phyloP scores from a whole-genome alignment of 768 basidiomycete species.

The Boletus bicolor region DNA sequence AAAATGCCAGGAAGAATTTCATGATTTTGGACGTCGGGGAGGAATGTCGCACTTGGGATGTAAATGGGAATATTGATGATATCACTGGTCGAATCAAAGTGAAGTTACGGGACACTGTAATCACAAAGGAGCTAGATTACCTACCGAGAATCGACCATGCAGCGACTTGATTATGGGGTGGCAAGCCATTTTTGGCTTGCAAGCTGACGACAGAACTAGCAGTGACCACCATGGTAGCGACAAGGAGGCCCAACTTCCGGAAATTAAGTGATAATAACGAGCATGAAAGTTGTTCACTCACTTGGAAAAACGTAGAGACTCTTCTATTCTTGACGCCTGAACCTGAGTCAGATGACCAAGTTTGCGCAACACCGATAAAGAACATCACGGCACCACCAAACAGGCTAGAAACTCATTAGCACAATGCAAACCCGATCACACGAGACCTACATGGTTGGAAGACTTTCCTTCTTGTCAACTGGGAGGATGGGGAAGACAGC shows the following conservation, averaged over 20 bases:
- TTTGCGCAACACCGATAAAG: slow-evolving; percentile 28
- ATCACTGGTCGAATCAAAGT: slow-evolving; percentile 42
- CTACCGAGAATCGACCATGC: slow-evolving; percentile 69
- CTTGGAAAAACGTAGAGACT: slow-evolving; percentile 21
- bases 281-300: slow-evolving; percentile 2
- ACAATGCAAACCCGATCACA: background rate
- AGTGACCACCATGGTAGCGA: slow-evolving; percentile 50
- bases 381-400: slow-evolving; percentile 48
- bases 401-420: slow-evolving; percentile 34
- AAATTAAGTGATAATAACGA: background rate
- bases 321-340: background rate
- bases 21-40: slow-evolving; percentile 51
- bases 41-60: slow-evolving; percentile 33
- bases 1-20: slow-evolving; percentile 66
- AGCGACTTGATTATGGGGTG: slow-evolving; percentile 50
- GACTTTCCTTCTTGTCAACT: slow-evolving; percentile 68
- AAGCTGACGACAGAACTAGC: slow-evolving; percentile 55
- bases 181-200: slow-evolving; percentile 65
- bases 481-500: slow-evolving; percentile 68
- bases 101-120: background rate
- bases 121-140: slow-evolving; percentile 16
- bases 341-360: slow-evolving; percentile 3
- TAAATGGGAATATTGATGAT: slow-evolving; percentile 52
- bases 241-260: slow-evolving; percentile 43
- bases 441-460: slow-evolving; percentile 53